Base-by-base conservation (phyloP, 805 yeast genomes). In the Lipomyces oligophaga region DNA sequence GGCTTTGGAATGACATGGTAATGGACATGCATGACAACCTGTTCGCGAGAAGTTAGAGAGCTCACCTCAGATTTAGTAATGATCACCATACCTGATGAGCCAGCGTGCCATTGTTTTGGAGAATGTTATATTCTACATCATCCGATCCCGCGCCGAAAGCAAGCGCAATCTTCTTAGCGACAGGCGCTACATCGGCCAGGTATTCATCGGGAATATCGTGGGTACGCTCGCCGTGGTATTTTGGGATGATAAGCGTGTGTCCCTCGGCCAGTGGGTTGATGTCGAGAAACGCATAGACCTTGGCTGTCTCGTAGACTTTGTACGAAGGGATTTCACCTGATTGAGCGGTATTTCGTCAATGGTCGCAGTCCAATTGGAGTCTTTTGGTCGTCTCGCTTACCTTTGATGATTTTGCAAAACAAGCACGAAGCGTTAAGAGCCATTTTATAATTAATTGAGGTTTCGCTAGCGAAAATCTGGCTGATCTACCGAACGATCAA, bases 1-100 rank as follows among this genome's bases (percentile, higher is more conserved):
- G 75, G 76, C 76, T 90, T 90, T 41, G 98, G 98, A 63, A 90
- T 90, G 66, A 90, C 78, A 66, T 90, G 98, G 77, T 93, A 85
- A 66, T 90, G 98, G 48, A 93, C 97, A 65, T 90, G 98, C 58
- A 85, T 93, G 47, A 93, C 97, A 45, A 76, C 83, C 56, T 52
- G 28, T 28, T n/a, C 22, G 38, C n/a, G n/a, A n/a, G n/a, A n/a
- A n/a, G n/a, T n/a, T n/a, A 13, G 16, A 32, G 19, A n/a, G 35
- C 21, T 32, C 10, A n/a, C 15, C 22, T 34, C 38, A 21, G 26
- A 22, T 15, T 5, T 31, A 13, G 11, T 27, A 10, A 10, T 11
- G 11, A 19, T 15, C n/a, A 24, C 16, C 52, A 20, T 18, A 54
- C 52, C 71, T 90, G 98, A 64, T 93, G 97, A 10, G 97, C 98